Evolutionary conservation across 2,329 filamentous ascomycete genomes (phyloP).

Genomic region (Nemania sp.): DNA sequence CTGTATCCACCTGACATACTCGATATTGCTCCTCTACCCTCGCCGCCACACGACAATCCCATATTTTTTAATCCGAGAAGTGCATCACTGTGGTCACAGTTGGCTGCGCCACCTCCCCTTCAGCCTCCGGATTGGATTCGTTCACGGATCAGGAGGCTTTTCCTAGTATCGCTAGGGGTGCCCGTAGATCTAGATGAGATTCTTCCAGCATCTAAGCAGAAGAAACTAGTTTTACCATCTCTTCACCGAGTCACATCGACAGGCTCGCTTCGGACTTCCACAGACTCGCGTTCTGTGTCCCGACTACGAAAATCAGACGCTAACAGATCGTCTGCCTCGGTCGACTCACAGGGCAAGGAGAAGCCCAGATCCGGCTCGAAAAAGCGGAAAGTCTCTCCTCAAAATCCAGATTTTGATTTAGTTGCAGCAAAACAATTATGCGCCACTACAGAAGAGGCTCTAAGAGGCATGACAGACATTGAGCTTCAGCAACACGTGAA

Average conservation of each 20-base stretch:
- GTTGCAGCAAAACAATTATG: conserved; percentile 83
- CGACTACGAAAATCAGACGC: conserved; percentile 60
- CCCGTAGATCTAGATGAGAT: conserved; percentile 98
- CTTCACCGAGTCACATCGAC: conserved; percentile 60
- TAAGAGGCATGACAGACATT: conserved; percentile 80
- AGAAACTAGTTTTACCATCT: conserved; percentile 94
- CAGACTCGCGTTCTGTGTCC: conserved; percentile 64
- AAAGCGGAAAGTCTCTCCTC: conserved; percentile 69
- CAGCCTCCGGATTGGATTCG: conserved; percentile 98
- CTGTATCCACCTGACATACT: conserved; percentile 72
- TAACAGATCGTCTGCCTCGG: conserved; percentile 68
- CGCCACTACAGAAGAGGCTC: conserved; percentile 84
- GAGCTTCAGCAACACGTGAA: conserved; percentile 80
- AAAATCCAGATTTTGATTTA: conserved; percentile 81
- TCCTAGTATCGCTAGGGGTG: conserved; percentile 94
- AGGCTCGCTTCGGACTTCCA: conserved; percentile 66
- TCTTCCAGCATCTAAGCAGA: conserved; percentile 95
- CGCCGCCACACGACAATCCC: conserved; percentile 66
- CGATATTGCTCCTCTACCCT: conserved; percentile 63
- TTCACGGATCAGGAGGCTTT: conserved; percentile 91
- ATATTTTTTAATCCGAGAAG: conserved; percentile 88
- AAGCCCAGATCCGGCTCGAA: conserved; percentile 54
- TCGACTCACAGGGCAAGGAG: conserved; percentile 70
- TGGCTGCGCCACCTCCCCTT: conserved; percentile 92
- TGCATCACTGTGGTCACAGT: conserved; percentile 93